Conservation (phyloP, 371 early-diverging fungal species). For the Mortierella sp. region DNA sequence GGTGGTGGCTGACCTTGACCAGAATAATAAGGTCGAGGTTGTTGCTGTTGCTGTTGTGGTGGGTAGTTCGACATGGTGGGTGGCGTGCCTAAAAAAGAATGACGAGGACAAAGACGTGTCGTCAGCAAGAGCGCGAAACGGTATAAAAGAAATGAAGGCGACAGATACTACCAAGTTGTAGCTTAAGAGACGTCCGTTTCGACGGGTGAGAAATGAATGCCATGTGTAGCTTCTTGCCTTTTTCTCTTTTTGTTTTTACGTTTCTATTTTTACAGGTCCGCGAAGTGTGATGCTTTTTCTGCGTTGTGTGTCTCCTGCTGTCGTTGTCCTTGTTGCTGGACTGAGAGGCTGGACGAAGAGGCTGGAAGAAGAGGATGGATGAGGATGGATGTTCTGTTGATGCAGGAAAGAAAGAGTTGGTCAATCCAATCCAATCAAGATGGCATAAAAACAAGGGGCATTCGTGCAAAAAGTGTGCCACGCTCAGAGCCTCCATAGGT, state of each 20-base stretch:
- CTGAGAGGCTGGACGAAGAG: not conserved
- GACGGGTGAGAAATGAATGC: not conserved
- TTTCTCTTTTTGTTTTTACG: too few species aligned
- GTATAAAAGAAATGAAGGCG: not conserved
- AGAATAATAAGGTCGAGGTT: slow-evolving; percentile 21
- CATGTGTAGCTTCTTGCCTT: not conserved
- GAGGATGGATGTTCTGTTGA: not conserved
- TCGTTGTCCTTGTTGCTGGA: slow-evolving; percentile 1
- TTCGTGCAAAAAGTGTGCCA: slow-evolving; percentile 3
- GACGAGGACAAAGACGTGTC: not conserved
- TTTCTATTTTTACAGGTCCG: not conserved
- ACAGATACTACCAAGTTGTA: not conserved
- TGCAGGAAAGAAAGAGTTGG: not conserved
- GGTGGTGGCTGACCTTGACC: slow-evolving; percentile 14
- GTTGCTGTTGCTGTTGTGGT: slow-evolving; percentile 23
- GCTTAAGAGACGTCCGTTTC: not conserved
- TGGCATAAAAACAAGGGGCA: slow-evolving; percentile 3
- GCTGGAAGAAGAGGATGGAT: not conserved
- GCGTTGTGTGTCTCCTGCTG: not conserved
- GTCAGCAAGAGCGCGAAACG: not conserved
- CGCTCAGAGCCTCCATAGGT: not conserved
- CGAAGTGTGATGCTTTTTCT: not conserved
- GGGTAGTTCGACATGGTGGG: slow-evolving; percentile 23
- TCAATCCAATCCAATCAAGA: not conserved
- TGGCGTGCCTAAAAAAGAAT: not conserved